Evolutionary conservation across 495 filamentous ascomycete species (phyloP).

Genomic region (Neurospora sp.): DNA sequence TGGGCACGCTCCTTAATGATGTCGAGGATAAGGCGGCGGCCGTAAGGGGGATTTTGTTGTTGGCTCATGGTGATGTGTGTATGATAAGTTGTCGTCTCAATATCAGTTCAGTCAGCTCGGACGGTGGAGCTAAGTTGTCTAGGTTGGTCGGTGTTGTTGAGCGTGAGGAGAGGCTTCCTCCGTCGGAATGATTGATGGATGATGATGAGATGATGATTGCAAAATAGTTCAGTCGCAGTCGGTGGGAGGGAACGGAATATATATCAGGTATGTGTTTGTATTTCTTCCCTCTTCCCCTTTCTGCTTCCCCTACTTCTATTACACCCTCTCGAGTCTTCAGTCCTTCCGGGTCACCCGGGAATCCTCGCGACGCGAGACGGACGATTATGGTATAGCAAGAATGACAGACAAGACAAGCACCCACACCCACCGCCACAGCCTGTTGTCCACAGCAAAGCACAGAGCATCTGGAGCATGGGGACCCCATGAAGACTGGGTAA

Average conservation of each 20-base stretch:
- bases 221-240: neutral
- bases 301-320: neutral
- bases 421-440: neutral
- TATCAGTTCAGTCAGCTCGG: neutral
- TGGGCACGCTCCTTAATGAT: constrained; percentile 43
- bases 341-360: neutral
- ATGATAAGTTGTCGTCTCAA: neutral
- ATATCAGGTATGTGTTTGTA: neutral
- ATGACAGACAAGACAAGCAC: neutral
- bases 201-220: neutral
- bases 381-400: neutral
- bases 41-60: constrained; percentile 12
- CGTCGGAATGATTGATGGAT: neutral
- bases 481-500: neutral
- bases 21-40: constrained; percentile 28
- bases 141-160: neutral
- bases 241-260: neutral
- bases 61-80: neutral
- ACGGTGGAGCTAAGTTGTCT: neutral
- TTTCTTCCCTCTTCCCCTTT: neutral
- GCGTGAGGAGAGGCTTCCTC: neutral
- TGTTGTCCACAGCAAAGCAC: neutral
- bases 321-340: neutral
- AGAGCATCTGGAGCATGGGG: neutral
- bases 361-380: neutral